Conservation (phyloP, 495 filamentous ascomycete genomes). For the Podospora fimiseda region DNA sequence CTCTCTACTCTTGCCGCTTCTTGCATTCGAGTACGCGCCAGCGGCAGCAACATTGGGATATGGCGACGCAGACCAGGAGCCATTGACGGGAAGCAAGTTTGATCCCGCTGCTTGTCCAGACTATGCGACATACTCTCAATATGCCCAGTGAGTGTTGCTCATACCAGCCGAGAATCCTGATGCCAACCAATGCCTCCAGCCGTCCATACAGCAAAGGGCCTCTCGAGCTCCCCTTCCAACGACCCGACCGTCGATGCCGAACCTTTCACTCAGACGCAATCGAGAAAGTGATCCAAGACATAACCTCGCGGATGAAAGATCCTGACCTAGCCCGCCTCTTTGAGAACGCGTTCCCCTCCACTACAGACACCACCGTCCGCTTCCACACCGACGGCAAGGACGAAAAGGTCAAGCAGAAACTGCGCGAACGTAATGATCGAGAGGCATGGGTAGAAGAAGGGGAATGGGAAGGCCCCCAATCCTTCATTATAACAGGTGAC, state of each 20-base stretch:
- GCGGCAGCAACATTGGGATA: constrained; percentile 8
- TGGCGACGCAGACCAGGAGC: constrained; percentile 16
- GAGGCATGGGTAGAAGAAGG: constrained; percentile 36
- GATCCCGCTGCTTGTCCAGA: constrained; percentile 42
- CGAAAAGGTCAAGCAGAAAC: constrained; percentile 26
- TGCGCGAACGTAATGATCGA: constrained; percentile 3
- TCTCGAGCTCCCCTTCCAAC: constrained; percentile 80
- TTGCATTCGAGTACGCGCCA: constrained; percentile 9
- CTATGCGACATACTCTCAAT: constrained; percentile 45
- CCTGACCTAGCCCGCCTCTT: constrained; percentile 89
- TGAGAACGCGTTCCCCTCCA: constrained; percentile 96
- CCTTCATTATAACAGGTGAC: constrained; percentile 97
- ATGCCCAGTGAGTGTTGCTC: constrained; percentile 34
- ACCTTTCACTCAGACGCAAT: constrained; percentile 82
- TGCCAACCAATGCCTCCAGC: constrained; percentile 33
- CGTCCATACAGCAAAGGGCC: constrained; percentile 73
- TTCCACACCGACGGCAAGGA: constrained; percentile 47
- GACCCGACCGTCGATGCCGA: constrained; percentile 72
- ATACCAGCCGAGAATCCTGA: not conserved
- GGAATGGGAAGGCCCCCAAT: constrained; percentile 77
- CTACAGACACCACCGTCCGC: constrained; percentile 80
- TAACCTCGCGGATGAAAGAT: constrained; percentile 73
- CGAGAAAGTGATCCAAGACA: constrained; percentile 77
- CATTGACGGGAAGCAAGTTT: constrained; percentile 14
- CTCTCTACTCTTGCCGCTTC: constrained; percentile 14